These are phyloP conservation scores for Candida jianshihensis DNA, from an alignment of 805 yeast genomes.

Conservation along the genomic window DNA sequence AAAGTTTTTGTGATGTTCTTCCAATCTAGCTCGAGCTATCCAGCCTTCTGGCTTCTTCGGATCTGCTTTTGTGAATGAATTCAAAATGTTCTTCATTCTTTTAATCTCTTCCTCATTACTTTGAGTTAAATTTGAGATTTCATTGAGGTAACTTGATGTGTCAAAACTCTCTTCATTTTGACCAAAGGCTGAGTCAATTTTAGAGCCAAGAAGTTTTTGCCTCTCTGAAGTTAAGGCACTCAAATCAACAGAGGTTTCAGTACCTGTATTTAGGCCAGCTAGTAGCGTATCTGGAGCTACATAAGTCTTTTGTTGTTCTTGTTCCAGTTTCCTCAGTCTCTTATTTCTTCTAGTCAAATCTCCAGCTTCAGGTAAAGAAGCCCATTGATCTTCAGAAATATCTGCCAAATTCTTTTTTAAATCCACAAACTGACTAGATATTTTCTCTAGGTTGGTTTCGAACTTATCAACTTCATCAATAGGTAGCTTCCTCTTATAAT, in stretches of 20 bases:
- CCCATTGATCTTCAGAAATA: slow-evolving; percentile 73
- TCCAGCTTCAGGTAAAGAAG: slow-evolving; percentile 75
- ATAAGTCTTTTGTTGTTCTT: slow-evolving; percentile 61
- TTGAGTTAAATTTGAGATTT: slow-evolving; percentile 21
- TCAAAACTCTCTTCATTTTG: slow-evolving; percentile 11
- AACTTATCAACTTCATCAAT: slow-evolving; percentile 21
- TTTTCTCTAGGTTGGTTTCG: slow-evolving; percentile 14
- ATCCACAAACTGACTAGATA: slow-evolving; percentile 57
- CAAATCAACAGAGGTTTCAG: slow-evolving; percentile 33
- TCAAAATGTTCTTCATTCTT: slow-evolving; percentile 51
- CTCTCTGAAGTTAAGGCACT: slow-evolving; percentile 55
- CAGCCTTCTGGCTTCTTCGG: slow-evolving; percentile 73
- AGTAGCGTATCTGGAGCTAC: slow-evolving; percentile 76
- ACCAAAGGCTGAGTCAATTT: slow-evolving; percentile 36
- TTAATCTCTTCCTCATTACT: slow-evolving; percentile 44
- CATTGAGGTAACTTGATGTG: slow-evolving; percentile 30
- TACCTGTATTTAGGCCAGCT: slow-evolving; percentile 26
- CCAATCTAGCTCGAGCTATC: slow-evolving; percentile 82
- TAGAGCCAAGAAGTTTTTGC: slow-evolving; percentile 49
- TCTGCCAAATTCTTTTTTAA: slow-evolving; percentile 53
- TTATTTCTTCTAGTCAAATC: slow-evolving; percentile 81
- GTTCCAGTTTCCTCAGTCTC: slow-evolving; percentile 55
- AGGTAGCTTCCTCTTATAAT: slow-evolving; percentile 14
- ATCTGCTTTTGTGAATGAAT: slow-evolving; percentile 63
- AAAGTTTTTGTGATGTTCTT: slow-evolving; percentile 53